Conservation (phyloP, 148 eudicot genomes). For the Rhododendron vialii region DNA sequence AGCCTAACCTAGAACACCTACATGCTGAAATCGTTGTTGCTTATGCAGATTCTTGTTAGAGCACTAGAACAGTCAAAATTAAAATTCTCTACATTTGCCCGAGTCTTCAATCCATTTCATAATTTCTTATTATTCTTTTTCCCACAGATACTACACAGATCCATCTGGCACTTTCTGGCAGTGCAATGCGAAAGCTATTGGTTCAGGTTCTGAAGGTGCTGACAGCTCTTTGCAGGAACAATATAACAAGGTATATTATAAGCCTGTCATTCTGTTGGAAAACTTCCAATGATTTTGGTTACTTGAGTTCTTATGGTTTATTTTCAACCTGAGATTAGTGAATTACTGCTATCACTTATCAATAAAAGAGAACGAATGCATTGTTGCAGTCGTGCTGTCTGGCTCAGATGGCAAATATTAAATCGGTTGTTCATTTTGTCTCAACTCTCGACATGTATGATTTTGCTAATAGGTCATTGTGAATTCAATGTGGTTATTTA, state of each 20-base stretch:
- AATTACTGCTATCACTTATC: neutral
- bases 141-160: slow-evolving; percentile 52
- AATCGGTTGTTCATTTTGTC: neutral
- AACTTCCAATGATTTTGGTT: neutral
- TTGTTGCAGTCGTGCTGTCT: neutral
- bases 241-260: slow-evolving; percentile 37
- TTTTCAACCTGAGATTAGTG: neutral
- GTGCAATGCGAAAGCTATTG: slow-evolving; percentile 62
- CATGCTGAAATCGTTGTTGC: neutral
- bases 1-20: neutral
- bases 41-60: neutral
- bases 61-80: neutral
- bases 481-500: neutral
- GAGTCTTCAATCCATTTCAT: neutral
- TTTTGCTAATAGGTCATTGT: neutral
- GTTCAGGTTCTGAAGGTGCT: slow-evolving; percentile 70
- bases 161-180: slow-evolving; percentile 72
- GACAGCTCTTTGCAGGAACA: slow-evolving; percentile 70
- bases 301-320: neutral
- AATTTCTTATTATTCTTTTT: neutral
- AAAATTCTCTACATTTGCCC: neutral
- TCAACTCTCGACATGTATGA: neutral
- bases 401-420: neutral
- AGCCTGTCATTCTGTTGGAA: neutral
- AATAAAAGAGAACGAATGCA: neutral